Evolutionary conservation across 768 basidiomycete species (phyloP).

Genomic region (Crassisporium funariophilum): DNA sequence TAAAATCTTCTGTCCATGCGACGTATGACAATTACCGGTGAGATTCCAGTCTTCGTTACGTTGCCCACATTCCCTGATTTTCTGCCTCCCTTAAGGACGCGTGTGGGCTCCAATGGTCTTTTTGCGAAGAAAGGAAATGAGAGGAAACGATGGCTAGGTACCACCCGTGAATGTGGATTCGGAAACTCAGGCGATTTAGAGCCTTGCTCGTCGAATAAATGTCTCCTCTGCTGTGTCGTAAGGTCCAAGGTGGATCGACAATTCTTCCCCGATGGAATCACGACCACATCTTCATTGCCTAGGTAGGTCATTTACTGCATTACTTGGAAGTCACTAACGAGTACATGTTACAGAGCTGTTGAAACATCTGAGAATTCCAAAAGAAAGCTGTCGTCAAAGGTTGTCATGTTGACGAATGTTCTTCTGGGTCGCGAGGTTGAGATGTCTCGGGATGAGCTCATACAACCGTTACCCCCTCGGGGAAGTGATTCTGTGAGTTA

Average conservation of each 20-base stretch:
- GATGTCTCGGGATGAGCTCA: slow-evolving; percentile 5
- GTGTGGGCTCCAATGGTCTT: not conserved
- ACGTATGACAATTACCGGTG: slow-evolving; percentile 13
- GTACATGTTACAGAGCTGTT: slow-evolving; percentile 15
- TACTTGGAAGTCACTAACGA: no score
- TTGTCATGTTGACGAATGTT: slow-evolving; percentile 15
- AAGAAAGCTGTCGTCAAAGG: slow-evolving; percentile 11
- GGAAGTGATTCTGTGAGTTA: slow-evolving; percentile 16
- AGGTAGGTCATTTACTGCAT: slow-evolving; percentile 6
- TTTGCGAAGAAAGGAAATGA: slow-evolving; percentile 14
- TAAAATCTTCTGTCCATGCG: not conserved
- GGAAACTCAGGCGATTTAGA: slow-evolving; percentile 24
- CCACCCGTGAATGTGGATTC: slow-evolving; percentile 22
- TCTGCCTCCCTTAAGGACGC: slow-evolving; percentile 2
- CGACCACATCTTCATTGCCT: slow-evolving; percentile 11
- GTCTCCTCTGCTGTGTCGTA: slow-evolving; percentile 24
- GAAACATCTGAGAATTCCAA: slow-evolving; percentile 1
- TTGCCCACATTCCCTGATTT: no score
- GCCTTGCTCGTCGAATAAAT: slow-evolving; percentile 21
- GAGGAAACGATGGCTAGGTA: slow-evolving; percentile 20
- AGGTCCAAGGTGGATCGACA: slow-evolving; percentile 5
- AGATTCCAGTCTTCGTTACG: no score
- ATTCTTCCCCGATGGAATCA: slow-evolving; percentile 14
- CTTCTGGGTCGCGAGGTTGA: slow-evolving; percentile 13
- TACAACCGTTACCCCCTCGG: slow-evolving; percentile 3